These are phyloP conservation scores for Scopulariopsis brevicaulis DNA, from an alignment of 2,329 filamentous ascomycete species.

Conservation along the genomic window DNA sequence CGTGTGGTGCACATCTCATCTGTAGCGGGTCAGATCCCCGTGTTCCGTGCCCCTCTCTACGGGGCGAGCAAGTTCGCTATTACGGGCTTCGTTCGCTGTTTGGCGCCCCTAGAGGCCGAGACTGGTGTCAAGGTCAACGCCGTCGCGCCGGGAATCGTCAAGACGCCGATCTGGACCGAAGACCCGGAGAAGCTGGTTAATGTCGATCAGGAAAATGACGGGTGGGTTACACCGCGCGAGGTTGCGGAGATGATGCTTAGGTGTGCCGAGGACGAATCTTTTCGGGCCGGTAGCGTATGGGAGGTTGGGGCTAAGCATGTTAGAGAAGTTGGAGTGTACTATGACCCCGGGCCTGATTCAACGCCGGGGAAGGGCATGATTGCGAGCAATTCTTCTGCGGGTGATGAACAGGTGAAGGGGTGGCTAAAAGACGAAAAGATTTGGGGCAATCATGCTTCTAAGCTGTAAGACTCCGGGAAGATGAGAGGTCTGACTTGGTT, in stretches of 20 bases:
- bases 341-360: not conserved
- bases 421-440: not conserved
- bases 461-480: not conserved
- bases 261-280: conserved; percentile 18
- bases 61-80: conserved; percentile 25
- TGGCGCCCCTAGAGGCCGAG: conserved; percentile 20
- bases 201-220: conserved; percentile 20
- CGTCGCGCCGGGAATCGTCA: conserved; percentile 30
- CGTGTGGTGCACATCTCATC: conserved; percentile 24
- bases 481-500: not conserved
- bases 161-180: conserved; percentile 33
- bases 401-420: not conserved
- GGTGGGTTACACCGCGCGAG: conserved; percentile 27
- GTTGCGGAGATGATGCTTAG: conserved; percentile 31
- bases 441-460: not conserved
- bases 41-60: conserved; percentile 23
- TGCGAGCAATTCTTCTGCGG: not conserved
- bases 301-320: not conserved
- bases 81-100: conserved; percentile 26
- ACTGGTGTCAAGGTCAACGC: conserved; percentile 26
- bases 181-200: conserved; percentile 28
- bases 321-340: not conserved
- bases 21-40: conserved; percentile 22
- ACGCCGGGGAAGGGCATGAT: not conserved
- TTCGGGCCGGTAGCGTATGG: conserved; percentile 18